Evolutionary conservation across 164 flowering plant species (phyloP), one percentile per base, ranked within the genome.

Genomic region (Chloranthus sessilifolius): DNA sequence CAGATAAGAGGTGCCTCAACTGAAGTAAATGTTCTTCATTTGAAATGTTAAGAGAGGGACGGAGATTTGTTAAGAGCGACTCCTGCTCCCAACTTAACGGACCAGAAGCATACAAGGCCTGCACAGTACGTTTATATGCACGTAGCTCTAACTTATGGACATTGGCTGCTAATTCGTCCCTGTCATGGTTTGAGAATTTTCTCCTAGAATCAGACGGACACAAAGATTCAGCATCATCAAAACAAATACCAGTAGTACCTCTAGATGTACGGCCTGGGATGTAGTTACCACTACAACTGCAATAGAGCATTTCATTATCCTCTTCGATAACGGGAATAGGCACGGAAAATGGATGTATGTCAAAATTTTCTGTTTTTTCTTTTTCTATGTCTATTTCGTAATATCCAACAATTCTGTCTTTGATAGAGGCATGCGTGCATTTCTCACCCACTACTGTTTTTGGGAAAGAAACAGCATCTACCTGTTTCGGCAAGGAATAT

Each of bases 81-180:
- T 79, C 84, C 50, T 67, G 73, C 19, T 74, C 81, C 81, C 84
- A 79, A 56, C 70, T 79, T 55, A 79, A 63, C n/a, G 79, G 79
- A 36, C 84, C 84, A 19, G 74, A 74, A 48, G 69, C 79, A 68
- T 69, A 59, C 36, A 76, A 41, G 31, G 81, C 76, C 52, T 56
- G 61, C 50, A 79, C 15, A 5, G 75, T 76, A 17, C 61, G 49
- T 44, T 58, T 53, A 46, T 79, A 79, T 30, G 77, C 78, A 50
- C 47, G 59, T 24, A 74, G 52, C 65, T 76, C 79, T 50, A 71
- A 42, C 16, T 58, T 52, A 72, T 74, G 84, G 52, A 74, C 52
- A 7, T 54, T 50, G 19, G 20, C 64, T 34, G 52, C 68, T 30
- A 66, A 27, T 39, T 62, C 57, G 22, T 44, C 27, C 9, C 23